Conservation (phyloP, 2,329 filamentous ascomycete species). For the Epichloe sylvatica region DNA sequence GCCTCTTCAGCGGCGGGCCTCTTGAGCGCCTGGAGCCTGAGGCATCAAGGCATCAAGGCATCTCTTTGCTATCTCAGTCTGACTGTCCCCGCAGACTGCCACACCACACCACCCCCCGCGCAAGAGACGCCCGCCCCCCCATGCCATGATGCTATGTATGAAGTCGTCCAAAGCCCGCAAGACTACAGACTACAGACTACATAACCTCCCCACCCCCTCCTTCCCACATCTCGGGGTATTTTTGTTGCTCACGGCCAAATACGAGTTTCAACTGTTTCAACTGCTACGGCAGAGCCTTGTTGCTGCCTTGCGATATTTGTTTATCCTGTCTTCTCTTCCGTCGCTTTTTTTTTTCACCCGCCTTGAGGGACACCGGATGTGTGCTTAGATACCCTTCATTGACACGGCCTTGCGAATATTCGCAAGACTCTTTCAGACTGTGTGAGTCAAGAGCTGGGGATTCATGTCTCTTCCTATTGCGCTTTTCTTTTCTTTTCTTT, state of each 20-base stretch:
- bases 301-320: not conserved
- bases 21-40: not conserved
- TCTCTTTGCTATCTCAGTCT: not conserved
- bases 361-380: not conserved
- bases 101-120: not conserved
- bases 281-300: not conserved
- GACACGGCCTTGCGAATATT: not conserved
- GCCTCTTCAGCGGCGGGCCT: too few species aligned
- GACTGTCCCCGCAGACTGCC: not conserved
- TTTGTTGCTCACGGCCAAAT: not conserved
- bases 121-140: not conserved
- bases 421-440: not conserved
- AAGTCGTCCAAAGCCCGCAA: slow-evolving; percentile 1
- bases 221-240: not conserved
- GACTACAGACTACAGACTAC: slow-evolving; percentile 3
- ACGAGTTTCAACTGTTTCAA: not conserved
- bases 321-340: not conserved
- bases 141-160: not conserved
- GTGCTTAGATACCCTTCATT: not conserved
- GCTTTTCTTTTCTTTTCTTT: too few species aligned
- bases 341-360: not conserved
- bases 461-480: not conserved
- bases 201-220: slow-evolving; percentile 5
- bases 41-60: not conserved
- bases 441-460: not conserved